These are phyloP conservation scores for Musa acuminata DNA, from an alignment of 176 grass and related monocot genomes.

Conservation along the genomic window DNA sequence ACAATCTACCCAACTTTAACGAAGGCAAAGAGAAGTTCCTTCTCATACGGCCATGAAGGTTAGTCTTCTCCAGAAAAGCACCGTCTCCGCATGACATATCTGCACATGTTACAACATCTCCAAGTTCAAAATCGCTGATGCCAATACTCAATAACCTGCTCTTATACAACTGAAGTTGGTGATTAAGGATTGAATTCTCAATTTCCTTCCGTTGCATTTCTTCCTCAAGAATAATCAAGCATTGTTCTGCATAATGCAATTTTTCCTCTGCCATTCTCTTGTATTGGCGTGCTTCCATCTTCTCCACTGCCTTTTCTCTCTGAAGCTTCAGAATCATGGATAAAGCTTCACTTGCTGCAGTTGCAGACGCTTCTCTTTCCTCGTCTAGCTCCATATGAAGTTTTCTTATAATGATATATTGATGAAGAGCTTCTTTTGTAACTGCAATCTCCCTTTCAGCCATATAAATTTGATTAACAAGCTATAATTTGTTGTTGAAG, in stretches of 20 bases:
- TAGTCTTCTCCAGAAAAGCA: constrained; percentile 20
- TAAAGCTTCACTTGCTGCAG: constrained; percentile 55
- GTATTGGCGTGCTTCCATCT: constrained; percentile 92
- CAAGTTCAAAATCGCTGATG: constrained; percentile 35
- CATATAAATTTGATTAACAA: constrained; percentile 16
- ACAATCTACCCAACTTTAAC: constrained; percentile 31
- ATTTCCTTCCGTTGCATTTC: constrained; percentile 70
- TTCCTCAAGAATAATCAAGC: constrained; percentile 50
- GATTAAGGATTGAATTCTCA: constrained; percentile 61
- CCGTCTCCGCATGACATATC: constrained; percentile 6
- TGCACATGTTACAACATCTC: constrained; percentile 23
- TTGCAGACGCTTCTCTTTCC: constrained; percentile 87
- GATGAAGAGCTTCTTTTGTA: constrained; percentile 65
- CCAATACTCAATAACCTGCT: constrained; percentile 41
- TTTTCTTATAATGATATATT: constrained; percentile 84
- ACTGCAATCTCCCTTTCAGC: constrained; percentile 42
- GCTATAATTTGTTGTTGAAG: not conserved
- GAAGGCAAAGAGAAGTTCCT: constrained; percentile 55
- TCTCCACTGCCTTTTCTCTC: constrained; percentile 76
- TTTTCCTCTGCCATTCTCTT: constrained; percentile 81
- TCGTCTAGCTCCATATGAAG: constrained; percentile 72
- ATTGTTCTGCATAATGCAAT: constrained; percentile 51
- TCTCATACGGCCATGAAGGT: constrained; percentile 17
- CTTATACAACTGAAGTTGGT: constrained; percentile 50
- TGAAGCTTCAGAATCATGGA: constrained; percentile 72